phyloP scores from a whole-genome alignment of 2,329 filamentous ascomycete genomes.

The Mycosphaerelloides madeirae region DNA sequence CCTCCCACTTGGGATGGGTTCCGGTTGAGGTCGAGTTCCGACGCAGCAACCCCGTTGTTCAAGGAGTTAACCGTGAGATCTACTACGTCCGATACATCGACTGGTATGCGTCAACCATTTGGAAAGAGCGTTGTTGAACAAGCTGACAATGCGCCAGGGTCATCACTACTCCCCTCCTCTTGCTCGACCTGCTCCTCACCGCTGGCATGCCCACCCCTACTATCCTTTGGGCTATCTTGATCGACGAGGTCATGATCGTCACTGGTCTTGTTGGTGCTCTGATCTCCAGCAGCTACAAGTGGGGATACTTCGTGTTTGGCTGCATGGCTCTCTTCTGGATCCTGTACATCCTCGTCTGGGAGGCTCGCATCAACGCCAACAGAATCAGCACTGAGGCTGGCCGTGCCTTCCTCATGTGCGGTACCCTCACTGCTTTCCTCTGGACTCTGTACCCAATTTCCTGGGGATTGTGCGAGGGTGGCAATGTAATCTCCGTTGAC shows the following conservation, averaged over 20 bases:
- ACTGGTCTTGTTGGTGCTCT: constrained; percentile 62
- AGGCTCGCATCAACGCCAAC: constrained; percentile 54
- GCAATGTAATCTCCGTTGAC: constrained; percentile 61
- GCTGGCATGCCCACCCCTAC: constrained; percentile 62
- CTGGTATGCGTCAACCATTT: constrained; percentile 38
- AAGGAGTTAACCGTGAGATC: constrained; percentile 55
- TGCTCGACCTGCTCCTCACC: constrained; percentile 59
- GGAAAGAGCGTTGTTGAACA: too few species aligned
- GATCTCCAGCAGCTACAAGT: constrained; percentile 60
- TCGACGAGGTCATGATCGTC: constrained; percentile 64
- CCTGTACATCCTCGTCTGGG: constrained; percentile 54
- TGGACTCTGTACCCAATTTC: constrained; percentile 63
- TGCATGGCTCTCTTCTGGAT: constrained; percentile 51
- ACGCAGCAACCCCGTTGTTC: constrained; percentile 41
- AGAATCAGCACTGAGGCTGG: constrained; percentile 52
- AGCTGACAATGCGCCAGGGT: constrained; percentile 29
- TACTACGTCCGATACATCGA: constrained; percentile 65
- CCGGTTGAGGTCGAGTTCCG: constrained; percentile 60
- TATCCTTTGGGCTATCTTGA: constrained; percentile 57
- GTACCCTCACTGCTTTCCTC: constrained; percentile 55
- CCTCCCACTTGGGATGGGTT: constrained; percentile 59
- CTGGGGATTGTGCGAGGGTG: constrained; percentile 59
- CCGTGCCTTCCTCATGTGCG: constrained; percentile 52
- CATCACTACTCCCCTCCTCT: constrained; percentile 60
- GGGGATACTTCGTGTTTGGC: constrained; percentile 61